Conservation (phyloP, 306 rosid genomes). For the Macrotyloma uniflorum region DNA sequence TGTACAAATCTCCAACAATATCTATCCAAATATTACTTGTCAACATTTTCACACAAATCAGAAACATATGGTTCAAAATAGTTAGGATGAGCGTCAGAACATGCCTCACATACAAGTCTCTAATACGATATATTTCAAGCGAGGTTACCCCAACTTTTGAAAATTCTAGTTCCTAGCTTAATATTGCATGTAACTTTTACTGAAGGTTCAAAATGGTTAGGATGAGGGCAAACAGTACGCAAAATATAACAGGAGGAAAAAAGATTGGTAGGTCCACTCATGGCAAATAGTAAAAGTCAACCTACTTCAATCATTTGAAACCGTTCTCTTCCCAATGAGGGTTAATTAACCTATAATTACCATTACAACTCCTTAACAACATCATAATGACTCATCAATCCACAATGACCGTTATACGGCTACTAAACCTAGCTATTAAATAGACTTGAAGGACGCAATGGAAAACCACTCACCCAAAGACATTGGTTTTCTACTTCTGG, state of each 20-base stretch:
- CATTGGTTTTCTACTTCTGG: background rate
- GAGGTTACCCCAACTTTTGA: background rate
- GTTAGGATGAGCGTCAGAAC: slow-evolving; percentile 10
- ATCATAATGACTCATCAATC: background rate
- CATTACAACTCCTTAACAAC: background rate
- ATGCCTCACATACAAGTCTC: background rate
- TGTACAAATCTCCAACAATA: slow-evolving; percentile 34
- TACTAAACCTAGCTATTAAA: background rate
- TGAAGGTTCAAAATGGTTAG: background rate
- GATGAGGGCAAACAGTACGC: background rate
- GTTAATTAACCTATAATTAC: background rate
- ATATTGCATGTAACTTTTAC: slow-evolving; percentile 4
- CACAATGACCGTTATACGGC: background rate
- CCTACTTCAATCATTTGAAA: background rate
- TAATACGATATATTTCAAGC: slow-evolving; percentile 19
- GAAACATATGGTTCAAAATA: slow-evolving; percentile 23
- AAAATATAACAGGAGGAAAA: background rate
- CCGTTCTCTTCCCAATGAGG: background rate
- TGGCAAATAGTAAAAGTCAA: background rate
- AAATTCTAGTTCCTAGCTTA: background rate
- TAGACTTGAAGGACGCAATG: background rate
- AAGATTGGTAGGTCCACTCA: background rate
- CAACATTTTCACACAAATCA: slow-evolving; percentile 31
- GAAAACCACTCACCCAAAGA: background rate
- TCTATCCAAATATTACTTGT: slow-evolving; percentile 37